These are phyloP conservation scores for Sugiyamaella chiloensis DNA, from an alignment of 805 yeast genomes.

Conservation along the genomic window DNA sequence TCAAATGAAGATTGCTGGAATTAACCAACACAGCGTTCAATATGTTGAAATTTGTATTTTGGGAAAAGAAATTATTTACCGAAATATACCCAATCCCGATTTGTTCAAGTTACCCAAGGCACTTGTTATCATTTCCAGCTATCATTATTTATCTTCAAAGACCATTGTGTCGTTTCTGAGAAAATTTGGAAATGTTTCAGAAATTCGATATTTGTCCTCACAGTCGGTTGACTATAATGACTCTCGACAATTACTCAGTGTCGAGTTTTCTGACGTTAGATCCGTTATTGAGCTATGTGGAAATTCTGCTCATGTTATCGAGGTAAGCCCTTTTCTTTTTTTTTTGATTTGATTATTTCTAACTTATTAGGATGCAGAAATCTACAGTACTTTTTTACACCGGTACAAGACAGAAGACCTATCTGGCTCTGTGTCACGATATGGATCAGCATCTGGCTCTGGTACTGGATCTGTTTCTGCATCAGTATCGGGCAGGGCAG, in stretches of 20 bases:
- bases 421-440: too few species aligned
- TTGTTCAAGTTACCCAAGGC: not conserved
- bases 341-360: not conserved
- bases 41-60: not conserved
- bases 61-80: not conserved
- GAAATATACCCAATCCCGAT: not conserved
- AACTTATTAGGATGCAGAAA: slow-evolving; percentile 1
- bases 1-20: not conserved
- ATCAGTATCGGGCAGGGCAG: not conserved
- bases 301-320: not conserved
- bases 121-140: not conserved
- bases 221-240: not conserved
- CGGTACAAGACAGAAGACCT: not conserved
- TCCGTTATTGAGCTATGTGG: not conserved
- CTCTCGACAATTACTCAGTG: not conserved
- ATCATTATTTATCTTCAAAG: not conserved
- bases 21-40: not conserved
- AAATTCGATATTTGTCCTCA: not conserved
- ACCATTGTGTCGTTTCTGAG: not conserved
- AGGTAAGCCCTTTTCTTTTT: not conserved
- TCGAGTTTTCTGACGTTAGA: not conserved
- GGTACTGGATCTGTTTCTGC: too few species aligned
- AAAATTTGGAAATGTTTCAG: not conserved
- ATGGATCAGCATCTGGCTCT: too few species aligned
- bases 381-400: not conserved